Conservation (phyloP, 768 basidiomycete genomes). For the Boletus tomentosulus region DNA sequence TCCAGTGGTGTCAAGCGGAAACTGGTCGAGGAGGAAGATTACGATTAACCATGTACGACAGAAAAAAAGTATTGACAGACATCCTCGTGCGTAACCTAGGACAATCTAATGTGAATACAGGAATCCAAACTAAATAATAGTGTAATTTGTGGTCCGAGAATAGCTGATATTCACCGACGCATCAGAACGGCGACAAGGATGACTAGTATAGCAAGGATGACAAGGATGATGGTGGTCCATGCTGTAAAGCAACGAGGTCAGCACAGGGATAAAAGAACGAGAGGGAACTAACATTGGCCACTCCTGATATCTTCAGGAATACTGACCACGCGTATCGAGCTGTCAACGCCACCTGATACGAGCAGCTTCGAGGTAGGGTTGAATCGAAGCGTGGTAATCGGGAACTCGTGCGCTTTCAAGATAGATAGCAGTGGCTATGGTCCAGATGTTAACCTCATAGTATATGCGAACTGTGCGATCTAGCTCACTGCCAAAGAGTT, state of each 20-base stretch:
- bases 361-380: slow-evolving; percentile 78
- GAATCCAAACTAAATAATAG: neutral
- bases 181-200: slow-evolving; percentile 41
- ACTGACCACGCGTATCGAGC: slow-evolving; percentile 73
- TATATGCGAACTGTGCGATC: neutral
- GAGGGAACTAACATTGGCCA: slow-evolving; percentile 43
- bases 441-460: neutral
- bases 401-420: slow-evolving; percentile 91
- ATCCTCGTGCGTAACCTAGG: neutral
- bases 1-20: slow-evolving; percentile 72
- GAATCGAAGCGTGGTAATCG: slow-evolving; percentile 86
- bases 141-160: neutral
- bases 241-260: slow-evolving; percentile 31
- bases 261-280: slow-evolving; percentile 23
- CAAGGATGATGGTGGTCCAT: slow-evolving; percentile 37
- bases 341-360: slow-evolving; percentile 89
- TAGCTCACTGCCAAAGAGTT: slow-evolving; percentile 65
- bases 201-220: slow-evolving; percentile 41
- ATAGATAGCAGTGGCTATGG: slow-evolving; percentile 80
- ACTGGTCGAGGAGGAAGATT: slow-evolving; percentile 83
- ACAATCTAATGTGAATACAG: slow-evolving; percentile 28
- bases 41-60: slow-evolving; percentile 46
- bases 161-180: slow-evolving; percentile 24
- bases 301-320: slow-evolving; percentile 56
- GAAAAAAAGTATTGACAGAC: neutral